phyloP scores from a whole-genome alignment of 2,329 filamentous ascomycete species.

The Aureobasidium melanogenum region DNA sequence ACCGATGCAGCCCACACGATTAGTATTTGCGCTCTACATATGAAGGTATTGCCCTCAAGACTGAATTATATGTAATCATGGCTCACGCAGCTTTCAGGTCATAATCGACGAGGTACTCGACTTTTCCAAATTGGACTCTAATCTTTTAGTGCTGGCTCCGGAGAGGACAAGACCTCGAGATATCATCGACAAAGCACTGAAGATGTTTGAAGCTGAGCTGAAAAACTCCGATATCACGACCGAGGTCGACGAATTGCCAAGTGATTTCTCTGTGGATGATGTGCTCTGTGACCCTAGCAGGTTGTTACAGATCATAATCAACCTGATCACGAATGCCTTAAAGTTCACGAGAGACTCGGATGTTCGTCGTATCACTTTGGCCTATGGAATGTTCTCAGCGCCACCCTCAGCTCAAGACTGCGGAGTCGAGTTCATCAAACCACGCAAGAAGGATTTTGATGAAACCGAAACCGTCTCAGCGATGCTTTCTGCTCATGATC shows the following conservation, averaged over 20 bases:
- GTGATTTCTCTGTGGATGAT: conserved; percentile 23
- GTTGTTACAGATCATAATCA: conserved; percentile 21
- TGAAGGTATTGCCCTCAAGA: neutral
- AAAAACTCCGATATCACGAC: conserved; percentile 20
- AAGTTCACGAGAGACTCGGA: conserved; percentile 21
- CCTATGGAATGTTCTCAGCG: conserved; percentile 25
- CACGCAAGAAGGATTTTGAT: conserved; percentile 13
- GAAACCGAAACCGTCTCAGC: neutral
- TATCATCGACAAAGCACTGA: conserved; percentile 20
- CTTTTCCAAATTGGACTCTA: conserved; percentile 37
- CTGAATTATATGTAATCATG: neutral
- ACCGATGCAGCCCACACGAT: conserved; percentile 13
- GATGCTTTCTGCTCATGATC: conserved; percentile 19
- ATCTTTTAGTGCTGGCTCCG: conserved; percentile 26
- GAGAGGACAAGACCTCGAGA: conserved; percentile 14
- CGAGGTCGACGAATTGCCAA: conserved; percentile 15
- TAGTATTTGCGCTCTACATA: conserved; percentile 11
- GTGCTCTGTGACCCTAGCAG: conserved; percentile 20
- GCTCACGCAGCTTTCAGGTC: neutral
- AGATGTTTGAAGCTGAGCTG: conserved; percentile 27
- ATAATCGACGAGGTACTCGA: conserved; percentile 41
- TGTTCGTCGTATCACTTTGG: conserved; percentile 29
- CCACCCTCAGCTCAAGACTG: conserved; percentile 25
- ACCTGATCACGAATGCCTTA: conserved; percentile 21
- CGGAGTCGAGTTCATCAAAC: conserved; percentile 26